These are phyloP conservation scores for Sarocladiaceae sp. DNA, from an alignment of 2,329 filamentous ascomycete species.

Conservation along the genomic window DNA sequence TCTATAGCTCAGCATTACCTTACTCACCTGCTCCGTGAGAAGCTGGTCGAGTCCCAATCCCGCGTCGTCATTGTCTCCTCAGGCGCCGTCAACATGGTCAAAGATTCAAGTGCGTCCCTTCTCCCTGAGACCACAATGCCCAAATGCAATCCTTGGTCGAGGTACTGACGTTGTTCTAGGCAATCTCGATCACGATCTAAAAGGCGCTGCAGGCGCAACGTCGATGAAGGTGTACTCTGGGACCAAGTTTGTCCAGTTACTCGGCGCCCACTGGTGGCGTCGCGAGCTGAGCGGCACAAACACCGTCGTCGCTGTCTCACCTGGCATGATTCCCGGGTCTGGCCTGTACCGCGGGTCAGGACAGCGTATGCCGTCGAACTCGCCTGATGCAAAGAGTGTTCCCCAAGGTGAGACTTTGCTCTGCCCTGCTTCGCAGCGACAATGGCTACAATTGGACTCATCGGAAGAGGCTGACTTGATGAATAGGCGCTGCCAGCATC, in stretches of 20 bases:
- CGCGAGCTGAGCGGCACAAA: constrained; percentile 39
- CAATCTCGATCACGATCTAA: constrained; percentile 31
- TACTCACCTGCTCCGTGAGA: constrained; percentile 40
- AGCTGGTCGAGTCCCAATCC: constrained; percentile 37
- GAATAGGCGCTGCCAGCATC: constrained; percentile 38
- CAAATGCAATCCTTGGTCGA: background rate
- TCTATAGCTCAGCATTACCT: constrained; percentile 48
- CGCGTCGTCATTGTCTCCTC: constrained; percentile 47
- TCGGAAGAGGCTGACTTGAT: constrained; percentile 14
- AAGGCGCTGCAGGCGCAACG: constrained; percentile 29
- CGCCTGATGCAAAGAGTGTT: constrained; percentile 38
- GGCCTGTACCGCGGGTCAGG: constrained; percentile 27
- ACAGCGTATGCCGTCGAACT: background rate
- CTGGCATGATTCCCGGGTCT: constrained; percentile 44
- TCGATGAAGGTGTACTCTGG: constrained; percentile 28
- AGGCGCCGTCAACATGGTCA: constrained; percentile 36
- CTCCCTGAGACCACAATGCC: too few species aligned
- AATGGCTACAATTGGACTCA: background rate
- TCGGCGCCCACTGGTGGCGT: constrained; percentile 50
- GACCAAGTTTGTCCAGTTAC: constrained; percentile 45
- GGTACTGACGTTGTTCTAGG: constrained; percentile 12
- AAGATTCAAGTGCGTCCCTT: constrained; percentile 19
- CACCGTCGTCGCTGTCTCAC: constrained; percentile 45
- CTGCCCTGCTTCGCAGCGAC: too few species aligned
- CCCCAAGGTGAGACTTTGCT: constrained; percentile 41